These are phyloP conservation scores for Aaosphaeria arxii DNA, from an alignment of 2,329 filamentous ascomycete genomes.

Conservation along the genomic window DNA sequence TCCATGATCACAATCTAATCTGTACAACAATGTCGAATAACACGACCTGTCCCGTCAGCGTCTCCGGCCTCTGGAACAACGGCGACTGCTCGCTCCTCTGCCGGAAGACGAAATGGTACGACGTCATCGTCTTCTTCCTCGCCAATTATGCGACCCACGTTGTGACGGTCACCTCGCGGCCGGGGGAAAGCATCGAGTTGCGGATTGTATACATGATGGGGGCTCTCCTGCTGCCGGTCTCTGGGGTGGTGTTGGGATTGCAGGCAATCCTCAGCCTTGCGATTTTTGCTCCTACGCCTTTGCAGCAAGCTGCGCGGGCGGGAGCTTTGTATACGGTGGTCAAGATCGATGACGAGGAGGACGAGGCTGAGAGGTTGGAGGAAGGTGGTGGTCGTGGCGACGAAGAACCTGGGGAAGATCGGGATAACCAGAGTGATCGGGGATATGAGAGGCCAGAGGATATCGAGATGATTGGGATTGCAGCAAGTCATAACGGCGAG, in stretches of 20 bases:
- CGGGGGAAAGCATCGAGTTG: slow-evolving; percentile 21
- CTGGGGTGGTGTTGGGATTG: slow-evolving; percentile 22
- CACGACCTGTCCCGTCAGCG: no score
- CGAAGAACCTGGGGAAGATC: not conserved
- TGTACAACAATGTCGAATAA: no score
- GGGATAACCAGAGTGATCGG: not conserved
- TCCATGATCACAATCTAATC: no score
- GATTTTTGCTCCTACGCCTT: slow-evolving; percentile 3
- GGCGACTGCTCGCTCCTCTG: slow-evolving; percentile 18
- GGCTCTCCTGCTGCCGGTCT: slow-evolving; percentile 20
- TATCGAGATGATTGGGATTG: not conserved
- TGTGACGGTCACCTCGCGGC: slow-evolving; percentile 27
- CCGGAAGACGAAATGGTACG: slow-evolving; percentile 19
- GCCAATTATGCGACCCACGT: slow-evolving; percentile 37
- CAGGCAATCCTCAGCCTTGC: slow-evolving; percentile 14
- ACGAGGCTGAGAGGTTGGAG: not conserved
- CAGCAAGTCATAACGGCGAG: not conserved
- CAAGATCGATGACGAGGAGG: slow-evolving; percentile 15
- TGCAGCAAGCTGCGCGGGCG: slow-evolving; percentile 22
- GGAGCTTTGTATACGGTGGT: slow-evolving; percentile 30
- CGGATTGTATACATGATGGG: slow-evolving; percentile 11
- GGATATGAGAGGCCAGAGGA: not conserved
- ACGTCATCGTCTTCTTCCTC: slow-evolving; percentile 29
- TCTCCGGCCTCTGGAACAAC: slow-evolving; percentile 3
- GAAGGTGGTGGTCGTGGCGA: not conserved